Conservation (phyloP, 176 grass and related monocot genomes). For the Aegilops sharonensis region DNA sequence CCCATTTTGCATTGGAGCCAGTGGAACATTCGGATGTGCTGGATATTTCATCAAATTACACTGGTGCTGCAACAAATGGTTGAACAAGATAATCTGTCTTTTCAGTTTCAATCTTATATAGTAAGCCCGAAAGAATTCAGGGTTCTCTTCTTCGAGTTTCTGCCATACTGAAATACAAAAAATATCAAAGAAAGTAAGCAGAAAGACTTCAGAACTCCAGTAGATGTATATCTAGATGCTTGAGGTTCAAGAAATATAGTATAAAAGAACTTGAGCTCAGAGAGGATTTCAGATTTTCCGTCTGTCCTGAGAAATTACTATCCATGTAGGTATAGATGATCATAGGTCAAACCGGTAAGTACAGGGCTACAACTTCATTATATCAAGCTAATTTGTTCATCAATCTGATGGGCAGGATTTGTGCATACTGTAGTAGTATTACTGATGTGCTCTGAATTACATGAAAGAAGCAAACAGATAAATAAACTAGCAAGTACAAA, state of each 20-base stretch:
- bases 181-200: constrained; percentile 36
- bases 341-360: constrained; percentile 3
- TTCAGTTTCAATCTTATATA: constrained; percentile 97
- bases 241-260: not conserved
- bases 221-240: not conserved
- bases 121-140: constrained; percentile 95
- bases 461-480: not conserved
- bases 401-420: not conserved
- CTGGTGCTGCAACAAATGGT: constrained; percentile 88
- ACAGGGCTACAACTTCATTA: not conserved
- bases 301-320: not conserved
- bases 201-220: not conserved
- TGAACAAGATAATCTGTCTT: constrained; percentile 94
- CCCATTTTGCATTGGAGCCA: constrained; percentile 81
- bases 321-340: not conserved
- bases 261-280: too few relatives aligned
- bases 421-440: not conserved
- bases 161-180: constrained; percentile 82
- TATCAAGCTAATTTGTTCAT: not conserved
- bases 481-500: constrained; percentile 18
- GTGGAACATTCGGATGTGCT: constrained; percentile 60
- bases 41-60: constrained; percentile 93
- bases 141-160: constrained; percentile 98
- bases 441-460: not conserved
- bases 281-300: not conserved